Evolutionary conservation across 192 early-diverging fungal species (phyloP), one percentile per base, ranked within the genome.

Genomic region (Backusella sp.): DNA sequence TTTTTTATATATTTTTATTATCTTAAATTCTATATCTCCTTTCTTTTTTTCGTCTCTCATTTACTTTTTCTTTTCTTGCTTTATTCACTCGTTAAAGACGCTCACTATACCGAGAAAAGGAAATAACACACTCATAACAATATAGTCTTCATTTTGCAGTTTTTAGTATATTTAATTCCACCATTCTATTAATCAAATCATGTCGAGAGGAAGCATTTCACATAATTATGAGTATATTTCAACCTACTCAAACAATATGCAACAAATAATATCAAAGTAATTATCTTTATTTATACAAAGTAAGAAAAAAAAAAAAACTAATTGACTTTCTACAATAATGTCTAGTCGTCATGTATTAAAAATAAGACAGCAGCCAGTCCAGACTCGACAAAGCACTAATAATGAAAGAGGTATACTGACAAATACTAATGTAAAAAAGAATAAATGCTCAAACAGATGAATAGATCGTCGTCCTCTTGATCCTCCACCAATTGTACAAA

Each of bases 401-500:
- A 81, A 81, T 9, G 80, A 81, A 81, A 74, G 70, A 74, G 80
- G 80, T 77, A 73, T 35, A 14, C 3, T 17, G 17, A 32, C 6
- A 3, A 19, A 36, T 35, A 62, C 26, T 49, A 49, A 6, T 44
- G 12, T 3, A 14, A 11, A 68, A 11, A 68, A n/a, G 9, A 66
- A 59, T 3, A 35, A 6, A 8, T 53, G 49, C 37, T 67, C 68
- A 65, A 30, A 9, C 0, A 14, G 2, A 14, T 73, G 34, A 26
- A 42, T 71, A 81, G 80, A 75, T 52, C 76, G 80, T 42, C 67
- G 73, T 39, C 37, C 52, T 6, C 39, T 81, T 23, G 80, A 81
- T 49, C 80, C 80, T 37, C 80, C 80, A 12, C 76, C 80, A 6
- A 75, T 81, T 17, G 59, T 81, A 34, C 80, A 77, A 59, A 74